Evolutionary conservation across 1,139 yeast genomes (phyloP).

Genomic region (Magnusiomyces magnusii): DNA sequence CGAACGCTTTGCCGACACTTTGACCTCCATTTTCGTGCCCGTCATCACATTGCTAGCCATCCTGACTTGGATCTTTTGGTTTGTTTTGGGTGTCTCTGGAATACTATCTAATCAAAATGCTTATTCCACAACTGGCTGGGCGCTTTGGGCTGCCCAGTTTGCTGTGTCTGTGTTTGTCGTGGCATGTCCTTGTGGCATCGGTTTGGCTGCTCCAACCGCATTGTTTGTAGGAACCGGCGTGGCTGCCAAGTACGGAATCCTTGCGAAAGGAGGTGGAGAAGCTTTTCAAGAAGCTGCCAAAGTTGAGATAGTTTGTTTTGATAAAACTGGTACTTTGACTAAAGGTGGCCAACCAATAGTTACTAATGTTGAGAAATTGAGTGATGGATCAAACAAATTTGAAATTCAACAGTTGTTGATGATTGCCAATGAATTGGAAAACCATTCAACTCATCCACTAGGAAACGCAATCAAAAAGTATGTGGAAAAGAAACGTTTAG

Average conservation of each 20-base stretch:
- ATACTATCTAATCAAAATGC: no score
- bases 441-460: slow-evolving; percentile 63
- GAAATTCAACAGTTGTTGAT: no score
- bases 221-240: slow-evolving; percentile 85
- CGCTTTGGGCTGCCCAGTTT: slow-evolving; percentile 84
- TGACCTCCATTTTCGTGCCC: slow-evolving; percentile 71
- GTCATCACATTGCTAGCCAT: slow-evolving; percentile 53
- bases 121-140: slow-evolving; percentile 94
- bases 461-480: slow-evolving; percentile 43
- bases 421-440: slow-evolving; percentile 52
- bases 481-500: background rate
- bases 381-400: no score
- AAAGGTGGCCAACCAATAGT: slow-evolving; percentile 54
- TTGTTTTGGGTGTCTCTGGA: slow-evolving; percentile 49
- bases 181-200: slow-evolving; percentile 91
- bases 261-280: slow-evolving; percentile 75
- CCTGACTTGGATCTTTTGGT: slow-evolving; percentile 62
- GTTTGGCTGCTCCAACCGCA: slow-evolving; percentile 89
- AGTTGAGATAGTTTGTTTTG: slow-evolving; percentile 61
- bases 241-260: slow-evolving; percentile 71
- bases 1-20: slow-evolving; percentile 60
- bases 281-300: slow-evolving; percentile 73
- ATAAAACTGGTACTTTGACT: slow-evolving; percentile 74
- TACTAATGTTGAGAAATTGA: slow-evolving; percentile 39
- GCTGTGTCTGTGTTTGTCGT: slow-evolving; percentile 76